phyloP scores from a whole-genome alignment of 345 rosid genomes.

The Gynandropsis gynandra region DNA sequence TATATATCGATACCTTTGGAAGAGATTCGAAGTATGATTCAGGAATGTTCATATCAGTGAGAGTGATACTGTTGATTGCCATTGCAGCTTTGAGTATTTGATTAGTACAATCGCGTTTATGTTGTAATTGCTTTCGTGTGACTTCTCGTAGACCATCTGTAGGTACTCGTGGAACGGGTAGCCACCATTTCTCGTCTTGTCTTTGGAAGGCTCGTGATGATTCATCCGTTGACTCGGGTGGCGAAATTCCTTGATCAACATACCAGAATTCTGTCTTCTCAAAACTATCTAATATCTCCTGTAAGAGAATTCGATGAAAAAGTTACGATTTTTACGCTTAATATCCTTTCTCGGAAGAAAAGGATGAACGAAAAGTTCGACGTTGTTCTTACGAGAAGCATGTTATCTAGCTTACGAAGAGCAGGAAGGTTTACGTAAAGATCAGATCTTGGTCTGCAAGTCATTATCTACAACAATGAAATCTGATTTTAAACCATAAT shows the following conservation, averaged over 20 bases:
- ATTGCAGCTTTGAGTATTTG: conserved; percentile 96
- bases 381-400: conserved; percentile 74
- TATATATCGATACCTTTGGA: conserved; percentile 55
- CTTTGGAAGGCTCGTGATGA: conserved; percentile 77
- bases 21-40: conserved; percentile 75
- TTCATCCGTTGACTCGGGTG: conserved; percentile 61
- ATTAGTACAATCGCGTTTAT: conserved; percentile 89
- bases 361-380: conserved; percentile 12
- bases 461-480: conserved; percentile 67
- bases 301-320: conserved; percentile 13
- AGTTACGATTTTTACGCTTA: conserved; percentile 7
- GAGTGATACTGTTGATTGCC: conserved; percentile 83
- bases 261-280: conserved; percentile 83
- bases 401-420: conserved; percentile 80
- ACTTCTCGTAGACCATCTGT: conserved; percentile 67
- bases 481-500: neutral
- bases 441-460: conserved; percentile 88
- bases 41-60: conserved; percentile 88
- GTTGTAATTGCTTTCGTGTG: conserved; percentile 77
- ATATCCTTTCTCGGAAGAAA: too few relatives aligned
- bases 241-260: conserved; percentile 84
- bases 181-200: conserved; percentile 99
- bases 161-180: conserved; percentile 86
- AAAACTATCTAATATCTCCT: conserved; percentile 91
- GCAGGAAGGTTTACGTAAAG: conserved; percentile 90